phyloP scores from a whole-genome alignment of 2,329 filamentous ascomycete genomes.

The Trichoderma lentiforme region DNA sequence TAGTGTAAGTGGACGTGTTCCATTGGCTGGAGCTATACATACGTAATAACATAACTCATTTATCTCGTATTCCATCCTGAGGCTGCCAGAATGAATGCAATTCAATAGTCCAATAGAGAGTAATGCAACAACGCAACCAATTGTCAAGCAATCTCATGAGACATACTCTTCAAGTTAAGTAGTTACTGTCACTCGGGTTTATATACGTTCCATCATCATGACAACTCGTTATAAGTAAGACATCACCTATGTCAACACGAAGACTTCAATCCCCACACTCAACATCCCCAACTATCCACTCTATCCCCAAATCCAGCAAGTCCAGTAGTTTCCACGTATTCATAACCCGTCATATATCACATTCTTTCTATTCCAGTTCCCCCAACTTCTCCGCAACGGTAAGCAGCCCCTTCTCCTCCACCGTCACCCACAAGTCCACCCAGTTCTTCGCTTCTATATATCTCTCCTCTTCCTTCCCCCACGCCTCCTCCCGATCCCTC shows the following conservation, averaged over 20 bases:
- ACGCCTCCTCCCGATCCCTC: constrained; percentile 62
- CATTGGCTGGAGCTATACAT: background rate
- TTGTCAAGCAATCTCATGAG: background rate
- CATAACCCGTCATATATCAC: background rate
- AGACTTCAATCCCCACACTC: background rate
- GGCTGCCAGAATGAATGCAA: background rate
- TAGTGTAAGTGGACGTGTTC: background rate
- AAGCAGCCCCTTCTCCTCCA: constrained; percentile 33
- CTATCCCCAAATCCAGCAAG: background rate
- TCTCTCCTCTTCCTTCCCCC: constrained; percentile 47
- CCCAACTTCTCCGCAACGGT: constrained; percentile 30
- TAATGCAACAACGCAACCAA: background rate
- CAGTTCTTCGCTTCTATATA: constrained; percentile 48
- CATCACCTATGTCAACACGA: background rate
- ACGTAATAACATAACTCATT: background rate
- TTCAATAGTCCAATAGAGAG: background rate
- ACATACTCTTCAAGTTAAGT: background rate
- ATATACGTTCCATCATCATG: background rate
- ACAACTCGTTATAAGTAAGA: background rate
- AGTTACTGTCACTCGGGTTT: background rate
- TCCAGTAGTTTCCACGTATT: background rate
- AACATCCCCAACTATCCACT: background rate
- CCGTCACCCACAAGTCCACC: constrained; percentile 40
- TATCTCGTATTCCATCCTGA: background rate
- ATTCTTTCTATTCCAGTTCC: constrained; percentile 16